Conservation (phyloP, 495 filamentous ascomycete genomes). For the Tuber calosporum region DNA sequence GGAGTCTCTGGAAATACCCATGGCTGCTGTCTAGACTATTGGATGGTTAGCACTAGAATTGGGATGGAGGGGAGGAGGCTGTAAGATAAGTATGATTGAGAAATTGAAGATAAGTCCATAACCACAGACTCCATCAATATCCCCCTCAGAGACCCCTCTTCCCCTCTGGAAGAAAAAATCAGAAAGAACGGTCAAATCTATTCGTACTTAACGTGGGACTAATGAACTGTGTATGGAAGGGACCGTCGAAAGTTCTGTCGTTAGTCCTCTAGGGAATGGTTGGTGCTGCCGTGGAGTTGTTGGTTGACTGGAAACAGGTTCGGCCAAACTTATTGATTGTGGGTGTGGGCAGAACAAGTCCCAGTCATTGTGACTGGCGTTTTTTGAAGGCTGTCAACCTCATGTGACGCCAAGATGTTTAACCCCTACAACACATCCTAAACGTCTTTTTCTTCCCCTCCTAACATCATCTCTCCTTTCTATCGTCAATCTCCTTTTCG, state of each 20-base stretch:
- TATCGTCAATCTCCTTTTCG: neutral
- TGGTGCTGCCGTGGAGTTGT: neutral
- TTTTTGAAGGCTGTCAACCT: neutral
- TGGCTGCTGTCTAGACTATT: constrained; percentile 48
- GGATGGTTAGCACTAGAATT: neutral
- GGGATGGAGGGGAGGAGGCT: neutral
- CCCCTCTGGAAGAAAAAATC: neutral
- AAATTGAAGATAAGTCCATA: neutral
- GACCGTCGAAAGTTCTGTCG: neutral
- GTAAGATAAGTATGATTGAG: neutral
- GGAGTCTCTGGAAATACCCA: constrained; percentile 99
- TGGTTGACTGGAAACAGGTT: neutral
- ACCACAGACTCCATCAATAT: neutral
- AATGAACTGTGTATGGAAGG: neutral
- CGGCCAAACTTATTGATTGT: neutral
- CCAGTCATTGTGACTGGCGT: neutral
- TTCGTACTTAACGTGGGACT: neutral
- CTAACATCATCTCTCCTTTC: neutral
- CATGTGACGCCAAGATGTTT: neutral
- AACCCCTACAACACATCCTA: neutral
- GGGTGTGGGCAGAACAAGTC: neutral
- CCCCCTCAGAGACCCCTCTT: neutral
- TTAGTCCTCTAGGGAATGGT: neutral
- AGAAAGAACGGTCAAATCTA: neutral
- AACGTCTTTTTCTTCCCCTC: neutral